Base-by-base conservation (phyloP, 257 asterid species). In the Capsicum chinense region DNA sequence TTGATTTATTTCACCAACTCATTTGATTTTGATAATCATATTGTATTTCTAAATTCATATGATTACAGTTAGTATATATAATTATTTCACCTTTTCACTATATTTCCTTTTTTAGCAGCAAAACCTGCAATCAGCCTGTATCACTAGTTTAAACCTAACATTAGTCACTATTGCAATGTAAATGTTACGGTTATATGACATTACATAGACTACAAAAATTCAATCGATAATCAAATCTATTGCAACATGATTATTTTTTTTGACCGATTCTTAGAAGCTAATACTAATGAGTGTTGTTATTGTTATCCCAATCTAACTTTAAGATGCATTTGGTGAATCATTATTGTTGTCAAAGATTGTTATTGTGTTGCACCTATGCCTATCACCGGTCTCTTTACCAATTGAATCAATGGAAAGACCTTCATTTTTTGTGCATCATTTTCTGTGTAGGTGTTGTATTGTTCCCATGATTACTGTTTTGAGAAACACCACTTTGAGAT, bases 401-500 rank as follows among this genome's bases (percentile, higher is more conserved):
- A 92, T 92, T 13, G 48, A 76, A 76, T 76, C 63, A 4, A 21
- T 7, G 15, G 7, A 26, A 76, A 84, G 85, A 26, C 95, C 97
- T 73, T 92, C 98, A 87, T 64, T 88, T 56, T 92, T 87, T 79
- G 94, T 87, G 80, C n/a, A n/a, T 92, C 98, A 87, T 64, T 88
- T 56, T 92, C 88, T 79, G 94, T 87, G 80, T 90, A 89, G 44
- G 92, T 95, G 83, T 94, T 92, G 85, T 92, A 54, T 94, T 97
- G 88, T 95, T 93, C 57, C 91, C 93, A 80, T 92, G 98, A 84
- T 84, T 92, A 62, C 97, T 94, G 80, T 92, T 92, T 54, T 89
- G 96, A 60, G 93, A 88, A 56, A 91, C 88, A 16, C 92, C 94
- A 83, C 88, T 85, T 16, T 93, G 98, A 67, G 97, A 91, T 79